A percentile compares a stretch with the other conserved stretches of the same genome.
These are phyloP conservation scores for Fonsecaea multimorphosa DNA, from an alignment of 2,329 filamentous ascomycete genomes.

Conservation along the genomic window DNA sequence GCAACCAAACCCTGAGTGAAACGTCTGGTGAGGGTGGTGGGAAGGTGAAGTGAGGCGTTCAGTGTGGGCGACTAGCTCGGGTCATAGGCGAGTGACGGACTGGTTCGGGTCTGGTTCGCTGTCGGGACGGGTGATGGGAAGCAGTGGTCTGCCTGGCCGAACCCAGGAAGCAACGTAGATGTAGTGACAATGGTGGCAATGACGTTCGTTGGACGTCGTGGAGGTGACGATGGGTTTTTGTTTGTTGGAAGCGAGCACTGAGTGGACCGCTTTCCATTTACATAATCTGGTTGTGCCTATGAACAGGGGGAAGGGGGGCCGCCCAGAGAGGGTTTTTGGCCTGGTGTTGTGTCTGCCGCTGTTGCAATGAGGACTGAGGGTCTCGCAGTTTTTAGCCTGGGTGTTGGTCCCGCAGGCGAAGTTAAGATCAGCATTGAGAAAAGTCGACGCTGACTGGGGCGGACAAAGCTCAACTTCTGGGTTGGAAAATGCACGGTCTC, in stretches of 20 bases:
- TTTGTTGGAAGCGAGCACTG: conserved; percentile 5
- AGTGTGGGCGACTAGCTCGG: conserved; percentile 9
- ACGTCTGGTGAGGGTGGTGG: background rate
- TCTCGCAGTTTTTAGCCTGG: background rate
- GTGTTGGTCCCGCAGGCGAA: background rate
- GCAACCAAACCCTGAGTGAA: background rate
- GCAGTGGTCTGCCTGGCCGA: conserved; percentile 12
- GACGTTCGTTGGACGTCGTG: conserved; percentile 12
- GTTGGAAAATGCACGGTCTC: background rate
- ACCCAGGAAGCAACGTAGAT: conserved; percentile 8
- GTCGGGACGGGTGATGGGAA: conserved; percentile 6
- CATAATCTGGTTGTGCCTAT: conserved; percentile 10
- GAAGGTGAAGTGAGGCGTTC: background rate
- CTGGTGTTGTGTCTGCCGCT: background rate
- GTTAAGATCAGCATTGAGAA: background rate
- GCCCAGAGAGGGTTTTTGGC: background rate
- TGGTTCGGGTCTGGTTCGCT: conserved; percentile 7
- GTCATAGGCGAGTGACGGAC: conserved; percentile 6
- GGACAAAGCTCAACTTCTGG: background rate
- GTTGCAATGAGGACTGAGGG: conserved; percentile 5
- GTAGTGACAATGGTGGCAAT: conserved; percentile 17
- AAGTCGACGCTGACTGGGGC: background rate
- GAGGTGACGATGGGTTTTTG: conserved; percentile 21
- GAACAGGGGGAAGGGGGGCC: background rate
- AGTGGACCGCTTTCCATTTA: conserved; percentile 16